Evolutionary conservation across 176 grass and related monocot genomes (phyloP).

Genomic region (Carex parvula): DNA sequence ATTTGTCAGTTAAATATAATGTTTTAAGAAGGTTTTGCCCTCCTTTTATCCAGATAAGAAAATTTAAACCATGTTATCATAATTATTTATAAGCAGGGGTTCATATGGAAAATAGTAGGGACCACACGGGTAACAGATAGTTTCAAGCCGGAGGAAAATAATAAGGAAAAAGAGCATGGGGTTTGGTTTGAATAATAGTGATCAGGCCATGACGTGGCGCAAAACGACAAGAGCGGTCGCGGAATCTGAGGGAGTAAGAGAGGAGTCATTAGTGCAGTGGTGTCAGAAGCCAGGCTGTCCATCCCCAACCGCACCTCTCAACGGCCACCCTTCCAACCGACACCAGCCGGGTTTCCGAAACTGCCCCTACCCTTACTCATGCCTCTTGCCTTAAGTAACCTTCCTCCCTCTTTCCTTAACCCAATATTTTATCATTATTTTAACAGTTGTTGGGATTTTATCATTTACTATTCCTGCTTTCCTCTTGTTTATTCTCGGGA

Average conservation of each 20-base stretch:
- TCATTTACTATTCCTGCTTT: constrained; percentile 3
- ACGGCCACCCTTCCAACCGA: constrained; percentile 35
- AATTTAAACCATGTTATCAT: background rate
- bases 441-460: constrained; percentile 10
- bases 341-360: constrained; percentile 28
- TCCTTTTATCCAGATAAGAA: too few species aligned
- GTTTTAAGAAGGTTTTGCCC: too few species aligned
- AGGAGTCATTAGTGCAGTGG: constrained; percentile 30
- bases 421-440: constrained; percentile 3
- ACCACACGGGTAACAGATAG: background rate
- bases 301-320: constrained; percentile 11
- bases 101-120: background rate
- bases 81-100: background rate
- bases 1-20: background rate
- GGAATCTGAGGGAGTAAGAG: constrained; percentile 33
- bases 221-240: constrained; percentile 32
- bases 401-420: constrained; percentile 25
- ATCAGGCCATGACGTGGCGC: constrained; percentile 21
- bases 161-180: background rate
- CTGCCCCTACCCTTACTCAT: background rate
- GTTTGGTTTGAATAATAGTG: constrained; percentile 2
- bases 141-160: background rate
- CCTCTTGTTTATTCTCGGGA: background rate
- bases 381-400: background rate
- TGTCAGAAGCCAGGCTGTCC: constrained; percentile 29